Evolutionary conservation across 768 basidiomycete species (phyloP).

Genomic region (Podaxis mareebaensis): DNA sequence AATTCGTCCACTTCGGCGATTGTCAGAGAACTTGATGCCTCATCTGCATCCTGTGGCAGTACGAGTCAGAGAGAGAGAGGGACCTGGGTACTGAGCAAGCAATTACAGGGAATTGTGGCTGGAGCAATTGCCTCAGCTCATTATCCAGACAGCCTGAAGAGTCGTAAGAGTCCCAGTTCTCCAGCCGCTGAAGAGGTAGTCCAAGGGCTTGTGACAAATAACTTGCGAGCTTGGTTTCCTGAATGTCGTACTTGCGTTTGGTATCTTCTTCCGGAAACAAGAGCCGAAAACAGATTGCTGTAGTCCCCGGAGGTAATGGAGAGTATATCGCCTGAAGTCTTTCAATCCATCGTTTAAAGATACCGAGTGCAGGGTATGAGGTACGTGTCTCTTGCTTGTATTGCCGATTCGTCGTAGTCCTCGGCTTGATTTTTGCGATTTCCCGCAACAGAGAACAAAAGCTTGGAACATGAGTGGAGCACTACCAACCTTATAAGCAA

Average conservation of each 20-base stretch:
- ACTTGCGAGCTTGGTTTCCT: slow-evolving; percentile 60
- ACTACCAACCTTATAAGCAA: not conserved
- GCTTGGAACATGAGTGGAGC: slow-evolving; percentile 26
- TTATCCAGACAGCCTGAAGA: slow-evolving; percentile 70
- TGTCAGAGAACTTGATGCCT: slow-evolving; percentile 37
- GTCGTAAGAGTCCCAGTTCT: slow-evolving; percentile 41
- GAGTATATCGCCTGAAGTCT: slow-evolving; percentile 41
- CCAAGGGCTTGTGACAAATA: slow-evolving; percentile 52
- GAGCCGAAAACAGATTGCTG: slow-evolving; percentile 64
- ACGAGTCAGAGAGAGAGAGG: not conserved
- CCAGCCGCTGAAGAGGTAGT: slow-evolving; percentile 30
- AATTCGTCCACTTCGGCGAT: slow-evolving; percentile 60
- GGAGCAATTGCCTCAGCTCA: slow-evolving; percentile 53
- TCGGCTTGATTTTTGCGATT: slow-evolving; percentile 38
- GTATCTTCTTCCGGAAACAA: slow-evolving; percentile 86
- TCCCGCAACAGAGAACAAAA: slow-evolving; percentile 51
- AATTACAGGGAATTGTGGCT: slow-evolving; percentile 40
- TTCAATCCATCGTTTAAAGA: slow-evolving; percentile 46
- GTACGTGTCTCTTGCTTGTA: slow-evolving; percentile 18
- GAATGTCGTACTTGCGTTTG: slow-evolving; percentile 68
- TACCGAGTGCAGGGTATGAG: slow-evolving; percentile 37
- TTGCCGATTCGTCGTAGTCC: slow-evolving; percentile 21
- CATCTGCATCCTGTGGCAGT: slow-evolving; percentile 26
- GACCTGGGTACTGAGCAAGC: not conserved
- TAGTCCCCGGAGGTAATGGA: slow-evolving; percentile 54